Conservation (phyloP, 2,329 filamentous ascomycete genomes). For the Raffaelea albimanens region DNA sequence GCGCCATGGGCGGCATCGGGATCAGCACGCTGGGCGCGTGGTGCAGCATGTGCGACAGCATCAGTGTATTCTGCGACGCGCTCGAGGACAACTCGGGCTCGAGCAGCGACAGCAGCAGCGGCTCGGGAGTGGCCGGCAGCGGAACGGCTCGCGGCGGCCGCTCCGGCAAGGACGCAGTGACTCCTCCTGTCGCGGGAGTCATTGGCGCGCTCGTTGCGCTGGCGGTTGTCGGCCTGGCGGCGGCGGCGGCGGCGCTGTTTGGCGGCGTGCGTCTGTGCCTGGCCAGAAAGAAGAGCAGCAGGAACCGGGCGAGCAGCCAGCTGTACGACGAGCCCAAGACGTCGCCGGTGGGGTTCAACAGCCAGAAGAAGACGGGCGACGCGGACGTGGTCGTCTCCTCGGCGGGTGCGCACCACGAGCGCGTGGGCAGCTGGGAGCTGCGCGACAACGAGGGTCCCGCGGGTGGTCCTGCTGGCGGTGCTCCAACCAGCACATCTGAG, state of each 20-base stretch:
- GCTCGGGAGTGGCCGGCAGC: not conserved
- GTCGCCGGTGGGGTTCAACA: constrained; percentile 33
- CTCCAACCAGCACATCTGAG: constrained; percentile 8
- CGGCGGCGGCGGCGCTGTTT: constrained; percentile 13
- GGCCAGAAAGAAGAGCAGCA: too few species aligned
- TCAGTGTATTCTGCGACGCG: constrained; percentile 28
- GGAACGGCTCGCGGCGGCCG: not conserved
- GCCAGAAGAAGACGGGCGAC: constrained; percentile 35
- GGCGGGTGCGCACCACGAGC: constrained; percentile 31
- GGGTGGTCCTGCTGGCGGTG: constrained; percentile 7
- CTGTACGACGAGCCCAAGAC: too few species aligned
- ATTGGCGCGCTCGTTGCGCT: constrained; percentile 34
- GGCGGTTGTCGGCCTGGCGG: constrained; percentile 19
- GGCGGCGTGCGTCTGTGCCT: constrained; percentile 18
- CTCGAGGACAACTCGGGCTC: constrained; percentile 7
- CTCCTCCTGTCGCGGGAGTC: constrained; percentile 32
- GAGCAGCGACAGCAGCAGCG: not conserved
- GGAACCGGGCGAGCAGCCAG: too few species aligned
- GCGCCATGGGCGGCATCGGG: constrained; percentile 25
- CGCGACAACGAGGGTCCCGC: constrained; percentile 14
- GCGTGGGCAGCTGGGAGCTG: constrained; percentile 42
- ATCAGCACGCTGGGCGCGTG: constrained; percentile 25
- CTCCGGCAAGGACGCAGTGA: constrained; percentile 12
- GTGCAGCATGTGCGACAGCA: constrained; percentile 32
- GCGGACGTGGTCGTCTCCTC: constrained; percentile 30